Conservation (phyloP, 169 alveolate genomes). For the Cryptosporidium ryanae region DNA sequence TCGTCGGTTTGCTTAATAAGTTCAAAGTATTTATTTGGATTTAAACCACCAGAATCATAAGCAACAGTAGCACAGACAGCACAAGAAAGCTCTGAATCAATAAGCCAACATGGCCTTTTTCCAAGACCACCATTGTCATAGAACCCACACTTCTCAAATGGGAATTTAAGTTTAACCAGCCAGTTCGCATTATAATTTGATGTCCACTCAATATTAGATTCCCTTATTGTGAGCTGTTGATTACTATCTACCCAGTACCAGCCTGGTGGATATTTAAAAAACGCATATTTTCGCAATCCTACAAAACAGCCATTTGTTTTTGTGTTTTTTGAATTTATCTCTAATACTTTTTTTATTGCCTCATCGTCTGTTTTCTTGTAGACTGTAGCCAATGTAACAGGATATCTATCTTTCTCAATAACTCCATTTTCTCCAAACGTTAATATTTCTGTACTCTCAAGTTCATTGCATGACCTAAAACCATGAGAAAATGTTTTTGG, state of each 20-base stretch:
- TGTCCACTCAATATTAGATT: constrained; percentile 55
- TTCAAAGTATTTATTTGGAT: constrained; percentile 50
- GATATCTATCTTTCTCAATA: constrained; percentile 30
- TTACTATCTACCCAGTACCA: constrained; percentile 74
- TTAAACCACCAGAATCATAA: constrained; percentile 63
- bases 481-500: constrained; percentile 70
- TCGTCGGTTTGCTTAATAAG: constrained; percentile 54
- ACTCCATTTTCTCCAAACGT: constrained; percentile 35
- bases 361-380: constrained; percentile 51
- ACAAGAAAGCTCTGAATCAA: constrained; percentile 71
- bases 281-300: constrained; percentile 67
- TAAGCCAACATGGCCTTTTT: constrained; percentile 74
- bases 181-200: constrained; percentile 66
- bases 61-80: constrained; percentile 74
- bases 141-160: constrained; percentile 70
- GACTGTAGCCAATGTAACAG: constrained; percentile 69
- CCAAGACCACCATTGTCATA: constrained; percentile 69
- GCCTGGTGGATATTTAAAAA: constrained; percentile 70
- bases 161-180: constrained; percentile 62
- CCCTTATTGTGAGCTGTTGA: constrained; percentile 19
- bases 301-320: constrained; percentile 74
- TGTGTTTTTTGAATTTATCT: not conserved
- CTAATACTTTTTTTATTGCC: constrained; percentile 41
- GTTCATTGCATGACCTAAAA: constrained; percentile 57
- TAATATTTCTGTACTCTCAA: constrained; percentile 48